These are phyloP conservation scores for Rhytidiadelphus loreus DNA, from an alignment of 225 moss, liverwort and hornwort genomes.

Conservation along the genomic window DNA sequence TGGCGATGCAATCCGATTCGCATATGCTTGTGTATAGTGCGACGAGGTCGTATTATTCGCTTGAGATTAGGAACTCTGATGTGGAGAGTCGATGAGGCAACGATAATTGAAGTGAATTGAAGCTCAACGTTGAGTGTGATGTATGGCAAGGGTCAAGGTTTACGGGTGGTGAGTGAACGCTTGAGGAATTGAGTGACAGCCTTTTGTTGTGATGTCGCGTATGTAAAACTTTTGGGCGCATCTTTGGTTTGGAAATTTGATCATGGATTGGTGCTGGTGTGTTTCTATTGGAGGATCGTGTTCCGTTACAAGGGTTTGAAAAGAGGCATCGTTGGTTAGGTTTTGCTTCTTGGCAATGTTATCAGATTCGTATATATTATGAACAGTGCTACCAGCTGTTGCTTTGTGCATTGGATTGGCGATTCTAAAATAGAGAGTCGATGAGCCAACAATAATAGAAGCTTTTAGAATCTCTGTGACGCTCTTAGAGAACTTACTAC, in stretches of 20 bases:
- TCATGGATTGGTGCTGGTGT: neutral
- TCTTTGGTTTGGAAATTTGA: neutral
- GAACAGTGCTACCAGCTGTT: neutral
- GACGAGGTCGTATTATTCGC: neutral
- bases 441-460: neutral
- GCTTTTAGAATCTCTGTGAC: neutral
- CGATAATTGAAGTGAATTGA: neutral
- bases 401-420: neutral
- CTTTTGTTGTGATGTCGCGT: neutral
- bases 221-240: neutral
- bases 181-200: neutral
- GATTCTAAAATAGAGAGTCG: neutral
- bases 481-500: neutral
- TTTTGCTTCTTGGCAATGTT: neutral
- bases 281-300: neutral
- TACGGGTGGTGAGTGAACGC: neutral
- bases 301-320: neutral
- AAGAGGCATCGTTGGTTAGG: neutral
- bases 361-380: neutral
- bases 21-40: neutral
- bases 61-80: neutral
- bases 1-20: neutral
- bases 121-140: neutral
- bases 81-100: neutral
- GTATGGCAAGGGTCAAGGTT: neutral